Evolutionary conservation across 345 rosid species (phyloP).

Genomic region (Salix arbutifolia): DNA sequence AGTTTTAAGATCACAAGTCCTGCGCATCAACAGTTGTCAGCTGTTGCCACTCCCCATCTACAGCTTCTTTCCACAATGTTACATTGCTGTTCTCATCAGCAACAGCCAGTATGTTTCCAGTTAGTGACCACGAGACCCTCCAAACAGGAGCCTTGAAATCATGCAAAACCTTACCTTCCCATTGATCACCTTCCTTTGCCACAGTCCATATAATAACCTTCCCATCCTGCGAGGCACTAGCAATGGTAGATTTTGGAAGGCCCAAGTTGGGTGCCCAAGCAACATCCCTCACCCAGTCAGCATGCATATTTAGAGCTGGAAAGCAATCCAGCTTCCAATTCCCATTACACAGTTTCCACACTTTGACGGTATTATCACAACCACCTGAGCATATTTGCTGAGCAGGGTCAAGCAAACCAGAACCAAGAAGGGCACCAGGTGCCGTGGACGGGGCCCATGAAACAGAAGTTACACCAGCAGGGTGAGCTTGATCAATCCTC

Average conservation of each 20-base stretch:
- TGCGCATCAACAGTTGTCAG: constrained; percentile 11
- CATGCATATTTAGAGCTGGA: constrained; percentile 17
- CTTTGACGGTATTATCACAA: constrained; percentile 13
- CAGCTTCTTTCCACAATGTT: constrained; percentile 17
- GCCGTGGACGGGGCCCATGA: constrained; percentile 13
- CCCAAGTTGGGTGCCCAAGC: constrained; percentile 22
- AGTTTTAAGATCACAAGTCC: not conserved
- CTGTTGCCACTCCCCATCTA: constrained; percentile 20
- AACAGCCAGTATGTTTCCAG: constrained; percentile 18
- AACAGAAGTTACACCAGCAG: constrained; percentile 13
- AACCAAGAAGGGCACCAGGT: constrained; percentile 11
- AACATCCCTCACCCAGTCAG: constrained; percentile 20
- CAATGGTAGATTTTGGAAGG: constrained; percentile 17
- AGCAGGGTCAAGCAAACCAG: constrained; percentile 8
- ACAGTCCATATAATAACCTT: constrained; percentile 20
- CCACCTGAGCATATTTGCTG: constrained; percentile 17
- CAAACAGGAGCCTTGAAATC: constrained; percentile 17
- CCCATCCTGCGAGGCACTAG: constrained; percentile 17
- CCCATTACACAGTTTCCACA: constrained; percentile 14
- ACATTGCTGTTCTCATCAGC: constrained; percentile 14
- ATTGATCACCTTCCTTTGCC: constrained; percentile 16
- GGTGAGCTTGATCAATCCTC: constrained; percentile 19
- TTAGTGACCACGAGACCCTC: constrained; percentile 20
- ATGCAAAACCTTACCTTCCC: constrained; percentile 14
- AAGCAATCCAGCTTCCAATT: constrained; percentile 17